Evolutionary conservation across 176 grass and related monocot species (phyloP).

Genomic region (Alloteropsis semialata): DNA sequence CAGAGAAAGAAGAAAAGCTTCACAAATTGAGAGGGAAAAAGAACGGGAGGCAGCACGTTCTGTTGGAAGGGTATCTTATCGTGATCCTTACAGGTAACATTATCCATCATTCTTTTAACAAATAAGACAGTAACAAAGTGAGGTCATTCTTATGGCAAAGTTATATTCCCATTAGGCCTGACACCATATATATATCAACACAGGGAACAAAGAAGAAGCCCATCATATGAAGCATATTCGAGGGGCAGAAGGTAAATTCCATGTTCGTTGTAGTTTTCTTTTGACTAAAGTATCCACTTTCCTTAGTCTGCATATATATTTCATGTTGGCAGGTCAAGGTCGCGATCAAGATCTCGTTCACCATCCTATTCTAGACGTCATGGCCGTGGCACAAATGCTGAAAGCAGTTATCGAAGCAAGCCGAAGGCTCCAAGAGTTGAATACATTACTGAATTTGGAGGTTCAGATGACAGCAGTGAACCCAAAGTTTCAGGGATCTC

Average conservation of each 20-base stretch:
- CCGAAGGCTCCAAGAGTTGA: slow-evolving; percentile 77
- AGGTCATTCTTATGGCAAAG: not conserved
- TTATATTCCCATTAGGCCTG: not conserved
- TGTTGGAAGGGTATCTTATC: slow-evolving; percentile 70
- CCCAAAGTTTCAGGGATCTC: slow-evolving; percentile 76
- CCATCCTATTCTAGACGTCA: slow-evolving; percentile 79
- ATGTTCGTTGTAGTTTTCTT: slow-evolving; percentile 1
- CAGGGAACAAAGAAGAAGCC: slow-evolving; percentile 89
- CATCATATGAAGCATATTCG: slow-evolving; percentile 95
- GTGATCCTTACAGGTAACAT: slow-evolving; percentile 85
- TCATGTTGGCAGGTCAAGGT: slow-evolving; percentile 55
- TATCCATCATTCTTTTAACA: slow-evolving; percentile 1
- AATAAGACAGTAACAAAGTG: not conserved
- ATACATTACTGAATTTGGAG: slow-evolving; percentile 99
- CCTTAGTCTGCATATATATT: slow-evolving; percentile 17
- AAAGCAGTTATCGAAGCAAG: slow-evolving; percentile 80
- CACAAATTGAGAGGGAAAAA: slow-evolving; percentile 90
- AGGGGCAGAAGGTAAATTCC: slow-evolving; percentile 64
- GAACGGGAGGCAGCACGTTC: slow-evolving; percentile 67
- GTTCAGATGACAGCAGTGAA: slow-evolving; percentile 50
- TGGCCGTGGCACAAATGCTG: slow-evolving; percentile 44
- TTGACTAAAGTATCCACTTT: slow-evolving; percentile 1
- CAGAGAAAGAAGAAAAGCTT: slow-evolving; percentile 95
- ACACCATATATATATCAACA: slow-evolving; percentile 20
- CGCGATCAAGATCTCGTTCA: slow-evolving; percentile 72